Base-by-base conservation (phyloP, 1,139 yeast species). In the Geotrichum histeridarum region DNA sequence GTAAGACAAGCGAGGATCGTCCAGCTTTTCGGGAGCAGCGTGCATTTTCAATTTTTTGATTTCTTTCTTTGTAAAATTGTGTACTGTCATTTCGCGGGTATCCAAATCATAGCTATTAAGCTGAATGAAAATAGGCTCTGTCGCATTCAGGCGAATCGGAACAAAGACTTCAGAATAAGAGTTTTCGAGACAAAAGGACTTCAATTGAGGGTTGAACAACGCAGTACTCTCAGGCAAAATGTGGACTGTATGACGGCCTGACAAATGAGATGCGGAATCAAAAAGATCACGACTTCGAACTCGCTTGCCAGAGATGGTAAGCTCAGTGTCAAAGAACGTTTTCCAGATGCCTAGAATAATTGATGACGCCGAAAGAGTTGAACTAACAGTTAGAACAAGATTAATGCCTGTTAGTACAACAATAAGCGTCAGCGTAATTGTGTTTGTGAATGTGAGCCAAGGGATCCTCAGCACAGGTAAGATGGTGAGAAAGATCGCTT, bases 141-240 rank as follows among this genome's bases (percentile, higher is more conserved):
- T 83, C 15, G 96, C 84, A 64, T 93, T 91, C 63, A 90, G 79
- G 61, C 86, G 82, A 18, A 93, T 75, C 4, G 98, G 97, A 60
- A 91, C 76, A 35, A 76, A 68, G 17, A 77, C 65, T 36, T 56
- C 53, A 4, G 65, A 59, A 36, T 67, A 66, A 8, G 71, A 70
- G 48, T 71, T 60, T 48, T 81, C 81, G 48, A 89, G 67, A 69
- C 98, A 91, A 57, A 77, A 77, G 12, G 81, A 77, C 42, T 78
- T 80, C 47, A 77, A 80, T 61, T 83, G 80, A 1, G 97, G 97
- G 61, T 91, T 89, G 65, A 94, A 74, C 62, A 77, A 75, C 1
- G 95, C 96, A 0, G 95, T 84, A 43, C 95, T 86, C 67, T 93
- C 98, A 0, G 99, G 99, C 43, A 94, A 73, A 61, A 87, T 87